phyloP scores from a whole-genome alignment of 768 basidiomycete genomes.

The Tubosaeta brunneosetosa region DNA sequence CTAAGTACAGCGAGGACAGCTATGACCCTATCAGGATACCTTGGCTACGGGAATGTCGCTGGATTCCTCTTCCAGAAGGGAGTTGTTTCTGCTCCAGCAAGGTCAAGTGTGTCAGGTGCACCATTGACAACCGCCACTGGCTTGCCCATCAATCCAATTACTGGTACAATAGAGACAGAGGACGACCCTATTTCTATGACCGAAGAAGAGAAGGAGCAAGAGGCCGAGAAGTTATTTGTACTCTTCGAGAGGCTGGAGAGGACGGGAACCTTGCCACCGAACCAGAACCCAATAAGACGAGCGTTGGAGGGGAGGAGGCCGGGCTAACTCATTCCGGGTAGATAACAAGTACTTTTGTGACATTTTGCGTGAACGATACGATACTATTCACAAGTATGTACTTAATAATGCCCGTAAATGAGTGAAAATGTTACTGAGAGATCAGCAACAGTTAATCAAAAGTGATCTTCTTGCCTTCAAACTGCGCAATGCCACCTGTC shows the following conservation, averaged over 20 bases:
- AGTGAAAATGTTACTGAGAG: background rate
- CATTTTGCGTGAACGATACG: background rate
- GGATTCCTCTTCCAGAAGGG: conserved; percentile 94
- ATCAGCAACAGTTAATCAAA: conserved; percentile 30
- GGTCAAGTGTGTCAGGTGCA: conserved; percentile 30
- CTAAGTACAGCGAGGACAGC: conserved; percentile 38
- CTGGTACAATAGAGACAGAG: conserved; percentile 56
- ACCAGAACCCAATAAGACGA: conserved; percentile 68
- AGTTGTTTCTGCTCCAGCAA: conserved; percentile 56
- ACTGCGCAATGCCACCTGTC: conserved; percentile 48
- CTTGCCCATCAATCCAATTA: conserved; percentile 74
- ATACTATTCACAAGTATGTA: background rate
- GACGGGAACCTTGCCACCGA: conserved; percentile 60
- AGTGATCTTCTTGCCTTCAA: conserved; percentile 50
- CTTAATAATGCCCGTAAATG: background rate
- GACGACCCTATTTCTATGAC: conserved; percentile 63
- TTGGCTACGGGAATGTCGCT: conserved; percentile 95
- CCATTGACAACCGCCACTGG: conserved; percentile 34
- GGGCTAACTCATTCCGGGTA: conserved; percentile 2
- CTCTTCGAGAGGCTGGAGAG: conserved; percentile 87
- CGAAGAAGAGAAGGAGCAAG: conserved; percentile 90
- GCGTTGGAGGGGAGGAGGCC: conserved; percentile 42
- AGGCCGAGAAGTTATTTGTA: conserved; percentile 88
- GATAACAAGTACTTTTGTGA: background rate
- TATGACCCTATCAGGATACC: conserved; percentile 63